A percentile compares a stretch with the other conserved stretches of the same genome.
phyloP scores from a whole-genome alignment of 176 grass and related monocot genomes.

The Oryza australiensis region DNA sequence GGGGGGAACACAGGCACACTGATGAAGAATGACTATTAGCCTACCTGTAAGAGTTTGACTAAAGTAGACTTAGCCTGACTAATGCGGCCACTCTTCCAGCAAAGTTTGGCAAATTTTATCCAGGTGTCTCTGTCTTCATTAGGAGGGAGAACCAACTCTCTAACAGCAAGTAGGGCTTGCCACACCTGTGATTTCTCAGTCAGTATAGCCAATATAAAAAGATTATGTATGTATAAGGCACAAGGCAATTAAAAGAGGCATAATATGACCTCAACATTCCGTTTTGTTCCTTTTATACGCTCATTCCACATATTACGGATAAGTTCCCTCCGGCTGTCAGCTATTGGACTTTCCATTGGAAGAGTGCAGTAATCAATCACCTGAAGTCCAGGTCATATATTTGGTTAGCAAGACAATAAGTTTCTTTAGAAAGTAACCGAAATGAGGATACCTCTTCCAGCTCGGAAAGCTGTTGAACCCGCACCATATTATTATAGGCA shows the following conservation, averaged over 20 bases:
- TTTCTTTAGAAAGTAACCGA: constrained; percentile 11
- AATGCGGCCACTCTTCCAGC: constrained; percentile 88
- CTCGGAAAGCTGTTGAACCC: constrained; percentile 96
- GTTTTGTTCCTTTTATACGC: constrained; percentile 93
- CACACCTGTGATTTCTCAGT: constrained; percentile 67
- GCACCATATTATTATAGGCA: constrained; percentile 98
- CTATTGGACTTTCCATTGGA: constrained; percentile 69
- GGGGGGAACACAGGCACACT: not conserved
- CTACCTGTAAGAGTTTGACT: constrained; percentile 90
- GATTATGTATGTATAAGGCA: not conserved
- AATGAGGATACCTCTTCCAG: constrained; percentile 78
- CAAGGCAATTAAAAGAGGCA: constrained; percentile 21
- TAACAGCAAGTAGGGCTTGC: constrained; percentile 88
- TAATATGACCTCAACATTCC: constrained; percentile 88
- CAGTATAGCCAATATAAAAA: constrained; percentile 22
- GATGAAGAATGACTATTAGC: constrained; percentile 9
- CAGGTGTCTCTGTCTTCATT: constrained; percentile 94
- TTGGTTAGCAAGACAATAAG: constrained; percentile 35
- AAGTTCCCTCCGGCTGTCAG: constrained; percentile 85
- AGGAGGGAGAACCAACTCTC: constrained; percentile 98
- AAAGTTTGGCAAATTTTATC: constrained; percentile 98
- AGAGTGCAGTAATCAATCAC: constrained; percentile 99
- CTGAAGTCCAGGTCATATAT: constrained; percentile 33
- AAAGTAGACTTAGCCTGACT: constrained; percentile 98
- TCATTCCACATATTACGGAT: constrained; percentile 99